These are phyloP conservation scores for Pyrenophora teres DNA, from an alignment of 2,329 filamentous ascomycete species.

Conservation along the genomic window DNA sequence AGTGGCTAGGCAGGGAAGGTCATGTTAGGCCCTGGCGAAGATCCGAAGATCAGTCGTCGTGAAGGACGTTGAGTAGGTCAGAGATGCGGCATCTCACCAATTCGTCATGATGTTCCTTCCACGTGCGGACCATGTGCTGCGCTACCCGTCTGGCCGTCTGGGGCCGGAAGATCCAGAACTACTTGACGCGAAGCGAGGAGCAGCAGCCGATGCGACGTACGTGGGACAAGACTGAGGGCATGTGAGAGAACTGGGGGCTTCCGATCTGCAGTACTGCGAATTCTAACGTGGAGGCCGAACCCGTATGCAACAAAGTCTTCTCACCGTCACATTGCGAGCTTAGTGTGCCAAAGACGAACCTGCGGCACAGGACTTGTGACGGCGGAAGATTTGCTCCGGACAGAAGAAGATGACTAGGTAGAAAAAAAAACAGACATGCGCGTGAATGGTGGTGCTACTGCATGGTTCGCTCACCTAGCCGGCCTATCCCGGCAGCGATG, in stretches of 20 bases:
- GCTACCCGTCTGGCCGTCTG: constrained; percentile 10
- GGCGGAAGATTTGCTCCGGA: too few species aligned
- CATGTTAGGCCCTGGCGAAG: background rate
- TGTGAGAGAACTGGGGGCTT: too few species aligned
- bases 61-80: constrained; percentile 4
- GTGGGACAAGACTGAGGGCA: background rate
- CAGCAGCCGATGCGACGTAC: background rate
- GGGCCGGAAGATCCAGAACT: constrained; percentile 11
- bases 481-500: too few species aligned
- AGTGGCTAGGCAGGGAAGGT: background rate
- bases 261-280: too few species aligned
- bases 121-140: constrained; percentile 12
- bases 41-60: constrained; percentile 6
- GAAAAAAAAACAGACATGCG: too few species aligned
- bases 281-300: too few species aligned
- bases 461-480: background rate
- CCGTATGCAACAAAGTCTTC: too few species aligned
- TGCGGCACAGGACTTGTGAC: too few species aligned
- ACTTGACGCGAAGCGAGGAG: background rate
- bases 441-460: background rate
- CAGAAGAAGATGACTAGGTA: too few species aligned
- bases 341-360: too few species aligned
- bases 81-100: constrained; percentile 2
- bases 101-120: constrained; percentile 13
- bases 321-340: too few species aligned